Evolutionary conservation across 169 alveolate species (phyloP).

Genomic region (Plasmodium malariae): DNA sequence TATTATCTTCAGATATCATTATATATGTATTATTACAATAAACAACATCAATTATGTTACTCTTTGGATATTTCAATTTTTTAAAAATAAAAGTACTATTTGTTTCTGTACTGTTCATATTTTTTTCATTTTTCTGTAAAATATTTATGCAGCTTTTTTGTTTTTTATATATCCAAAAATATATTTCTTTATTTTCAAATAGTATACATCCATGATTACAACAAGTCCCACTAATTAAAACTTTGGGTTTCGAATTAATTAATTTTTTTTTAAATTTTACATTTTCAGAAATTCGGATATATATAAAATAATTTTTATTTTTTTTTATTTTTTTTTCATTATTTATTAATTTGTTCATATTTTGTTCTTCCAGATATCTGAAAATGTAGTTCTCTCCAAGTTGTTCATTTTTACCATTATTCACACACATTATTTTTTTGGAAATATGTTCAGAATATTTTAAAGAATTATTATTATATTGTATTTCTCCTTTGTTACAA

Average conservation of each 20-base stretch:
- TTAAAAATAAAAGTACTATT: slow-evolving; percentile 4
- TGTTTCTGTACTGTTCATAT: background rate
- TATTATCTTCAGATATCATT: slow-evolving; percentile 54
- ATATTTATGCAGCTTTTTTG: background rate
- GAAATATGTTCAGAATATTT: background rate
- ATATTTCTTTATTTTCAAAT: slow-evolving; percentile 72
- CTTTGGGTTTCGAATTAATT: slow-evolving; percentile 39
- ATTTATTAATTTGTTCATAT: background rate
- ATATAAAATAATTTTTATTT: slow-evolving; percentile 17
- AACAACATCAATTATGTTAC: slow-evolving; percentile 26
- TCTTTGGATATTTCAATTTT: slow-evolving; percentile 36
- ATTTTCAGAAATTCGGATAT: slow-evolving; percentile 28
- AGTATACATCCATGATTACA: slow-evolving; percentile 65
- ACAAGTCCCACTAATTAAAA: slow-evolving; percentile 35
- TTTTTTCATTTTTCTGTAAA: background rate
- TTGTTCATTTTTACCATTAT: background rate
- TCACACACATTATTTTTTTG: background rate
- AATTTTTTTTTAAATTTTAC: slow-evolving; percentile 36
- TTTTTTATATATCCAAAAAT: slow-evolving; percentile 28
- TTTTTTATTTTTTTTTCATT: background rate
- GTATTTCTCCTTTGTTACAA: background rate
- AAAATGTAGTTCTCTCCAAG: background rate
- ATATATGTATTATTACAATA: slow-evolving; percentile 68
- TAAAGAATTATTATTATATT: background rate
- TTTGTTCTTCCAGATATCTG: background rate